Percentiles rank a stretch among this genome's conserved stretches.
Evolutionary conservation across 495 filamentous ascomycete genomes (phyloP).

Genomic region (Tuber brumale): DNA sequence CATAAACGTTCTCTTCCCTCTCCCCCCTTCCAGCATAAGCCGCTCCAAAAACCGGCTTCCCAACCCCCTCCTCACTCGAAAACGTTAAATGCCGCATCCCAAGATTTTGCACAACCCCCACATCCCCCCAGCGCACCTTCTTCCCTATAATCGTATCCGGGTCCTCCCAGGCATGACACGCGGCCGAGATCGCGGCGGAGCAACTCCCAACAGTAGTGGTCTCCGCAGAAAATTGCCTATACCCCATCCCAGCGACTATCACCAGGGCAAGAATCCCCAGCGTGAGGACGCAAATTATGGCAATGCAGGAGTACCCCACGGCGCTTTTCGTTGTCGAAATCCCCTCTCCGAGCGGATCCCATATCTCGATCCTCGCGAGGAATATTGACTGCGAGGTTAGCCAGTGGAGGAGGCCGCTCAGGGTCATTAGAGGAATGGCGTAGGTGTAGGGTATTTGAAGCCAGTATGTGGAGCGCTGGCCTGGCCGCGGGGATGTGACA

Average conservation of each 20-base stretch:
- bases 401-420: conserved; percentile 44
- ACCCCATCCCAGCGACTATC: background rate
- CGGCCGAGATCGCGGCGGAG: background rate
- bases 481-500: conserved; percentile 41
- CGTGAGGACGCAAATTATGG: conserved; percentile 7
- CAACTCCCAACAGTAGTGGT: conserved; percentile 5
- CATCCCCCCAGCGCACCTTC: no score
- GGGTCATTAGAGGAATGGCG: conserved; percentile 41
- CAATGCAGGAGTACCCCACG: conserved; percentile 16
- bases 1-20: background rate
- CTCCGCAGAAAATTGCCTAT: background rate
- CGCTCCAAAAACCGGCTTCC: background rate
- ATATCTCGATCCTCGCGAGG: conserved; percentile 36
- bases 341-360: conserved; percentile 11
- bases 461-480: conserved; percentile 45
- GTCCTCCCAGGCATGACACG: background rate
- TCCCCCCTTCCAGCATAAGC: background rate
- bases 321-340: background rate
- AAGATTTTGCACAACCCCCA: no score
- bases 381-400: conserved; percentile 47
- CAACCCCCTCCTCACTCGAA: no score
- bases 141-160: no score
- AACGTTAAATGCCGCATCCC: no score
- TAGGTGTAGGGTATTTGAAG: conserved; percentile 45
- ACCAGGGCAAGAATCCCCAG: conserved; percentile 3